Evolutionary conservation across 2,329 filamentous ascomycete species (phyloP), one percentile per base, ranked within the genome.

Genomic region (Fusarium sambucinum): DNA sequence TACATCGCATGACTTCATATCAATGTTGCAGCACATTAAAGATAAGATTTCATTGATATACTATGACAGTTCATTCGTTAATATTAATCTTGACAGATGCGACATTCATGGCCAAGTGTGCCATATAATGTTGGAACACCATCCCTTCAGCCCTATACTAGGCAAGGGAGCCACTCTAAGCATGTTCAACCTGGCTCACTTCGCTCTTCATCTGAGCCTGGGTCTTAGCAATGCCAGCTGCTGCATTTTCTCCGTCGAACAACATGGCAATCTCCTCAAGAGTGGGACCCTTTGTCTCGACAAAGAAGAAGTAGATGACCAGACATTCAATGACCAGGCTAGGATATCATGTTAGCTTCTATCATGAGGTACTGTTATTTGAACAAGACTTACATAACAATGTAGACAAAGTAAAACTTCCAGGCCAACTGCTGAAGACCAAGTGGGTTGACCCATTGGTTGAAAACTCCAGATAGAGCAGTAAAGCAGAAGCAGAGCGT

Each of bases 221-320:
- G 1, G 14, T 52, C 23, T 65, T 63, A 2, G 72, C 70, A 4
- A 74, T 66, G 4, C 68, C 63, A 8, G 71, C 71, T 17, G 72
- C 72, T 0, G 71, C 72, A 1, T 71, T 54, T 2, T 71, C 23
- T 0, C 72, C 71, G 27, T 74, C 70, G 5, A 74, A 74, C 2
- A 74, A 8, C 2, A 74, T 68, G 4, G 71, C 71, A 32, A 74
- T 74, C 23, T 74, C 72, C 4, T 74, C 72, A 30, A 74, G 5
- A 1, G 72, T 73, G 1, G 68, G 71, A 0, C 70, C 72, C 2
- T 27, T 70, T 1, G 72, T 74, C 47, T 74, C 72, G 1, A 74
- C 71, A 6, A 74, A 74, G 48, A 73, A 73, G 52, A 74, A 73
- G 51, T 73, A 74, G 5, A 74, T 74, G 1, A 73, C 53, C 0